Evolutionary conservation across 805 yeast species (phyloP).

Genomic region (Blastobotrys parvus): DNA sequence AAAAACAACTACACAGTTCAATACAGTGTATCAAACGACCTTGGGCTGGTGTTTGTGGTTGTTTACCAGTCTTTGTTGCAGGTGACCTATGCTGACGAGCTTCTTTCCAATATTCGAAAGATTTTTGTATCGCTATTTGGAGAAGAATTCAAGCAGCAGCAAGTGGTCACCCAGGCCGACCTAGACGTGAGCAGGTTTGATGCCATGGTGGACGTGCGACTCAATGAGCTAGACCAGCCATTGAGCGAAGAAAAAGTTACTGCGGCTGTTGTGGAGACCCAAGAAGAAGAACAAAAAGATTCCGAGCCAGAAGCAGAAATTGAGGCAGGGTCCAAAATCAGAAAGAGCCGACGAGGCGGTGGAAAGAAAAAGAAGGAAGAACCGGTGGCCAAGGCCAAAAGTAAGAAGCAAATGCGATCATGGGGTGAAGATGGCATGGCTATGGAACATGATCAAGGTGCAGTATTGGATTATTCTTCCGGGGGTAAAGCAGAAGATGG

Average conservation of each 20-base stretch:
- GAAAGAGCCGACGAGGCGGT: conserved; percentile 13
- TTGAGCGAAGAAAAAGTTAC: not conserved
- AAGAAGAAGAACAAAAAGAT: not conserved
- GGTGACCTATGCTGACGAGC: conserved; percentile 26
- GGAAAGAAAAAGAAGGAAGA: conserved; percentile 13
- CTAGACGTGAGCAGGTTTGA: conserved; percentile 16
- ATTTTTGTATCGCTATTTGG: conserved; percentile 24
- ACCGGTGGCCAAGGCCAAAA: conserved; percentile 13
- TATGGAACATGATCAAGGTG: conserved; percentile 37
- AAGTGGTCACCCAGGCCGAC: not conserved
- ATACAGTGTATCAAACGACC: conserved; percentile 35
- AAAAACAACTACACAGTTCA: conserved; percentile 38
- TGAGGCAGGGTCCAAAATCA: not conserved
- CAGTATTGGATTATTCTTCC: conserved; percentile 49
- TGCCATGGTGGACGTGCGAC: conserved; percentile 26
- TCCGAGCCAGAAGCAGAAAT: not conserved
- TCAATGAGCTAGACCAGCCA: conserved; percentile 20
- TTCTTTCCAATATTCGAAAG: conserved; percentile 26
- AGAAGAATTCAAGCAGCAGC: conserved; percentile 12
- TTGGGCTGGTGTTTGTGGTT: conserved; percentile 34
- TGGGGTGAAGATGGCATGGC: conserved; percentile 60
- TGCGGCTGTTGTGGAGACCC: conserved; percentile 1
- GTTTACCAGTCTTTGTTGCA: conserved; percentile 30
- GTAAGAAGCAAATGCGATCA: conserved; percentile 43
- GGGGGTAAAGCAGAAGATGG: conserved; percentile 12